phyloP scores from a whole-genome alignment of 768 basidiomycete genomes.

The Calocybe gangraenosa region DNA sequence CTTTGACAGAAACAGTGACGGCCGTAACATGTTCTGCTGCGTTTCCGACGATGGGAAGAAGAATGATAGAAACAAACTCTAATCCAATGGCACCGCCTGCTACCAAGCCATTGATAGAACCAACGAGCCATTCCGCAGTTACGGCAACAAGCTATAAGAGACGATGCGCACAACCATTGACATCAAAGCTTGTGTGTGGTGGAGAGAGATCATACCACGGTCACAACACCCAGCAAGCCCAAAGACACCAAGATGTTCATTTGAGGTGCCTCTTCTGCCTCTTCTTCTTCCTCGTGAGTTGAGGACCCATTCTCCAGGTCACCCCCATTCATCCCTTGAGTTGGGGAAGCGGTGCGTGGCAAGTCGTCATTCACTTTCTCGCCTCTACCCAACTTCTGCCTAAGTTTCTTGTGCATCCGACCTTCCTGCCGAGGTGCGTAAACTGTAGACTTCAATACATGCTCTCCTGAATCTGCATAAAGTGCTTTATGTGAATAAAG shows the following conservation, averaged over 20 bases:
- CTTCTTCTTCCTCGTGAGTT: conserved; percentile 31
- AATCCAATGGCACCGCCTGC: conserved; percentile 49
- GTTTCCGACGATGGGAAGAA: conserved; percentile 91
- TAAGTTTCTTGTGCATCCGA: background rate
- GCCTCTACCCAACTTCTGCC: background rate
- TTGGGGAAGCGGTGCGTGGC: conserved; percentile 1
- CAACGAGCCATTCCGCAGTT: conserved; percentile 72
- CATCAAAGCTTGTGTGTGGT: background rate
- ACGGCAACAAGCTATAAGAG: conserved; percentile 50
- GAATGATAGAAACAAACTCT: conserved; percentile 80
- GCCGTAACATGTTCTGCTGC: conserved; percentile 93
- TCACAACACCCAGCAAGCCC: conserved; percentile 51
- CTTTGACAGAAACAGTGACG: conserved; percentile 87
- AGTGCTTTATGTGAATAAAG: conserved; percentile 70
- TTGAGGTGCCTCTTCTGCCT: conserved; percentile 45
- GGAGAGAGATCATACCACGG: conserved; percentile 44
- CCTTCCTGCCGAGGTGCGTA: conserved; percentile 23
- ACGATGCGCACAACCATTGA: conserved; percentile 26
- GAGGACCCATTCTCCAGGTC: conserved; percentile 6
- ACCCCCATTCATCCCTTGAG: conserved; percentile 6
- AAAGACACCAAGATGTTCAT: conserved; percentile 54
- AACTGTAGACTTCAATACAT: conserved; percentile 29
- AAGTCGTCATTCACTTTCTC: background rate
- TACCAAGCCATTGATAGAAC: conserved; percentile 77
- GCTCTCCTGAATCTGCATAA: conserved; percentile 47